Evolutionary conservation across 2,329 filamentous ascomycete genomes (phyloP).

Genomic region (Laburnicola sp.): DNA sequence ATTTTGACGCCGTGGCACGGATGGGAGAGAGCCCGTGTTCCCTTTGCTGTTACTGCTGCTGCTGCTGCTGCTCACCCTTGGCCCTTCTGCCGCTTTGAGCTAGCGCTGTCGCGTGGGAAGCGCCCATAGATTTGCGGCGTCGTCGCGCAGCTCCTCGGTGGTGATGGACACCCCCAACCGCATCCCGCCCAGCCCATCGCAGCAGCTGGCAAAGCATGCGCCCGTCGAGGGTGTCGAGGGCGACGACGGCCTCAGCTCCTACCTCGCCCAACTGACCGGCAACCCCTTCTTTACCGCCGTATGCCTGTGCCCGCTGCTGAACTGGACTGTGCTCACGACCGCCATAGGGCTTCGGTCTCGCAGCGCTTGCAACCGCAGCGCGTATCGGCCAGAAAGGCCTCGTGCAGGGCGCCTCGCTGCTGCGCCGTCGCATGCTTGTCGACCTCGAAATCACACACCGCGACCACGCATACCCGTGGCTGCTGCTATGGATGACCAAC

Average conservation of each 20-base stretch:
- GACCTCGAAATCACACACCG: slow-evolving; percentile 95
- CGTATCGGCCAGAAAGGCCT: slow-evolving; percentile 79
- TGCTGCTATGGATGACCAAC: slow-evolving; percentile 90
- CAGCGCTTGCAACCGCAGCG: slow-evolving; percentile 79
- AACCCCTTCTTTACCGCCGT: slow-evolving; percentile 61
- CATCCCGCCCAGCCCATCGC: slow-evolving; percentile 27
- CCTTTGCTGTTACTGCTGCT: too few species aligned
- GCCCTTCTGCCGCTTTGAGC: slow-evolving; percentile 10
- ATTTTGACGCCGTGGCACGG: not conserved
- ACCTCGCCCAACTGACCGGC: slow-evolving; percentile 51
- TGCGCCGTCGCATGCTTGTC: slow-evolving; percentile 85
- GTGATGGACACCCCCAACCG: slow-evolving; percentile 45
- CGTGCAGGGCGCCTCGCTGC: slow-evolving; percentile 69
- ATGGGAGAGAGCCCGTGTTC: slow-evolving; percentile 1
- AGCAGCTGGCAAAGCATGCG: slow-evolving; percentile 44
- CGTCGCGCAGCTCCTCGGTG: slow-evolving; percentile 9
- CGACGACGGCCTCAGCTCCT: slow-evolving; percentile 44
- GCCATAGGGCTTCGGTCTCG: slow-evolving; percentile 78
- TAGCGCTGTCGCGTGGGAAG: slow-evolving; percentile 14
- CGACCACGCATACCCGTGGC: slow-evolving; percentile 91
- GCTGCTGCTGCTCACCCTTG: slow-evolving; percentile 6
- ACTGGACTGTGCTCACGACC: slow-evolving; percentile 35
- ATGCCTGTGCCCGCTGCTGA: slow-evolving; percentile 52
- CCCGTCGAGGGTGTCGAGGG: slow-evolving; percentile 34
- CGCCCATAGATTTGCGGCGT: slow-evolving; percentile 11